Conservation (phyloP, 176 grass and related monocot species). For the Cenchrus americanus region DNA sequence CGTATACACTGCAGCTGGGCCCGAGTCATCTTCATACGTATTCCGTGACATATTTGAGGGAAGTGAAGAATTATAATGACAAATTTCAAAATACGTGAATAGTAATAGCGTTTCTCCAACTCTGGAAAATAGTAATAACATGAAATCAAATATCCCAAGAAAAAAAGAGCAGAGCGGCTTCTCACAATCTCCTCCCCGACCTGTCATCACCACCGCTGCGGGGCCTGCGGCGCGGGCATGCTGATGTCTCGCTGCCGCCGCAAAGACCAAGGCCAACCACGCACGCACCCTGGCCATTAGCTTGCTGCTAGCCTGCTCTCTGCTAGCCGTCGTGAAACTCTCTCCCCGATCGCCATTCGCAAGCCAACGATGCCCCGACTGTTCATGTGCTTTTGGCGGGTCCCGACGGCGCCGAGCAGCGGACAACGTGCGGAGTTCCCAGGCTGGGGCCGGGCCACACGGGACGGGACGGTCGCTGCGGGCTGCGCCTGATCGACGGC, state of each 20-base stretch:
- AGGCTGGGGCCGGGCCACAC: background rate
- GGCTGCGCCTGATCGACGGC: background rate
- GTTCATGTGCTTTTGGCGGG: conserved; percentile 4
- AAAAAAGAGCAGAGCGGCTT: background rate
- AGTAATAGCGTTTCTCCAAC: too few species aligned
- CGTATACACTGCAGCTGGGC: too few species aligned
- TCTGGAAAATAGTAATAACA: too few species aligned
- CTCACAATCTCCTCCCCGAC: background rate
- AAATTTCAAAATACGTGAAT: too few species aligned
- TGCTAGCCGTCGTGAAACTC: background rate
- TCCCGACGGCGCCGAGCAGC: background rate
- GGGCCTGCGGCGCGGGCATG: background rate
- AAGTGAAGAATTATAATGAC: too few species aligned
- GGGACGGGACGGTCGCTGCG: background rate
- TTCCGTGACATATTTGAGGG: too few species aligned
- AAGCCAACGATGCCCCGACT: conserved; percentile 24
- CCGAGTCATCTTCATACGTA: too few species aligned
- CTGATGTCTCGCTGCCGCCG: background rate
- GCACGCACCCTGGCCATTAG: background rate
- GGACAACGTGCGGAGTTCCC: conserved; percentile 10
- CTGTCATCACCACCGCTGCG: background rate
- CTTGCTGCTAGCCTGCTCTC: too few species aligned
- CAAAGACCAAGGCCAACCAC: background rate
- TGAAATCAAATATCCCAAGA: too few species aligned
- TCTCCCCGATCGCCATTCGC: background rate